Conservation (phyloP, 768 basidiomycete species). For the Naganishia vaughanmartiniae region DNA sequence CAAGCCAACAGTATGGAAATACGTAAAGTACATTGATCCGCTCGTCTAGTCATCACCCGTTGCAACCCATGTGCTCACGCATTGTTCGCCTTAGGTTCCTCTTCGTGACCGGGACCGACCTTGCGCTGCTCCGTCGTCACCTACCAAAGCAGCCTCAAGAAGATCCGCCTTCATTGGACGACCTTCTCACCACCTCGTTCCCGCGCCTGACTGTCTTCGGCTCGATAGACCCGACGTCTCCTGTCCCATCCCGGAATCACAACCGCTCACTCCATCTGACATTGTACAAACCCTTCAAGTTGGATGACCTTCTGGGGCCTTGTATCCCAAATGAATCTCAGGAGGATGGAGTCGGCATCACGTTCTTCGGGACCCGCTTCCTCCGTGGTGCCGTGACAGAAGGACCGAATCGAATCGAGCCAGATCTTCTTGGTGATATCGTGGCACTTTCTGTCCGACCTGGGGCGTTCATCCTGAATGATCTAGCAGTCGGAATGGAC, state of each 20-base stretch:
- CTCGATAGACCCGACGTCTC: not conserved
- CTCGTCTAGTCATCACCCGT: no score
- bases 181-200: not conserved
- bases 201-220: not conserved
- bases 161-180: not conserved
- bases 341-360: not conserved
- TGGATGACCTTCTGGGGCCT: not conserved
- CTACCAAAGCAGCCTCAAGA: not conserved
- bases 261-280: not conserved
- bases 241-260: not conserved
- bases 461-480: not conserved
- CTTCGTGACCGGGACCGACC: not conserved
- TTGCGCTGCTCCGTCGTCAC: not conserved
- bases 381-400: not conserved
- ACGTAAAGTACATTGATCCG: not conserved
- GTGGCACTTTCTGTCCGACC: not conserved
- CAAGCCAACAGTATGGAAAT: not conserved
- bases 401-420: not conserved
- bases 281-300: not conserved
- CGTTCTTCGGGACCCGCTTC: not conserved
- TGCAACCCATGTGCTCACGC: no score
- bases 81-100: not conserved
- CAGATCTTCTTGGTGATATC: not conserved
- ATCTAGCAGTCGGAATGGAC: not conserved
- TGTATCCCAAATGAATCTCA: not conserved